Percentiles rank a stretch among this genome's conserved stretches.
Conservation (phyloP, 164 flowering plant species). For the Malania oleifera region DNA sequence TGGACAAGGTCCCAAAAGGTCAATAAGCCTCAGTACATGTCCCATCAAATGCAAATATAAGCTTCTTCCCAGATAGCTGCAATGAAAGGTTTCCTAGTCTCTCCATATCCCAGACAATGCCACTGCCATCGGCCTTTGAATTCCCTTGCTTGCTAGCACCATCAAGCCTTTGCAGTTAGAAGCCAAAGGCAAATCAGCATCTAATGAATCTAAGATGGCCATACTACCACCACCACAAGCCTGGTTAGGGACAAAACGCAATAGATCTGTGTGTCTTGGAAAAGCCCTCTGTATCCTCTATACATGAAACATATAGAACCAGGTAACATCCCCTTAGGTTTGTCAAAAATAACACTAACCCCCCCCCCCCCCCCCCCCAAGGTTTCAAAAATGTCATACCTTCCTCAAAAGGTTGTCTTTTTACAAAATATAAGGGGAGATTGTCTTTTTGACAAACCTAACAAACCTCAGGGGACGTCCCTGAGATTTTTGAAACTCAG, state of each 20-base stretch:
- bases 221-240: conserved; percentile 99
- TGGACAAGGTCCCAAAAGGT: conserved; percentile 63
- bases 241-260: conserved; percentile 91
- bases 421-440: no score
- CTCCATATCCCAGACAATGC: conserved; percentile 95
- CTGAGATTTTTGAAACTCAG: no score
- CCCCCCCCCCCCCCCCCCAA: no score
- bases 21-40: conserved; percentile 73
- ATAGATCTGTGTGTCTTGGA: conserved; percentile 86
- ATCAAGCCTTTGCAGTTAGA: conserved; percentile 63
- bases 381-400: no score
- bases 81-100: conserved; percentile 73
- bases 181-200: conserved; percentile 59
- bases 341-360: no score
- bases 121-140: conserved; percentile 80
- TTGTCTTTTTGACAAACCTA: no score
- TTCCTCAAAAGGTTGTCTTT: no score
- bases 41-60: conserved; percentile 99
- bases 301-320: conserved; percentile 97
- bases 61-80: conserved; percentile 90
- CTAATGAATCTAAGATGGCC: conserved; percentile 94
- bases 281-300: conserved; percentile 95
- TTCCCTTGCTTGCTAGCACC: conserved; percentile 50
- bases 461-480: no score
- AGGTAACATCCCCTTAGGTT: no score